Conservation (phyloP, 768 basidiomycete species). For the Termitomyces sp. region DNA sequence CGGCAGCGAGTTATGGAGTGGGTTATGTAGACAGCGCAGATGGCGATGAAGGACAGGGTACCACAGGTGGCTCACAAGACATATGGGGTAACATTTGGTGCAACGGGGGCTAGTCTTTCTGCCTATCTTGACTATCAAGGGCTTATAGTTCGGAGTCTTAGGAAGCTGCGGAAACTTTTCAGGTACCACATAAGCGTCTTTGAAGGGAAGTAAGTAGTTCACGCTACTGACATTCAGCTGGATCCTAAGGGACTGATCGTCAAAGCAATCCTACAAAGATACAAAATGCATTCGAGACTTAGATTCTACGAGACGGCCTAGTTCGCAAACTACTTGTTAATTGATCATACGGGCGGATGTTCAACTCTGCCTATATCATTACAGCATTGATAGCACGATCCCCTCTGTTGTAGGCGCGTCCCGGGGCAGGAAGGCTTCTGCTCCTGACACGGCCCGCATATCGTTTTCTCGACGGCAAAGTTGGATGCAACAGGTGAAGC, state of each 20-base stretch:
- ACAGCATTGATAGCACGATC: background rate
- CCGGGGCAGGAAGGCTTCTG: background rate
- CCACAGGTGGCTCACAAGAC: slow-evolving; percentile 54
- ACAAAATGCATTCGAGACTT: background rate
- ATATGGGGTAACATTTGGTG: slow-evolving; percentile 77
- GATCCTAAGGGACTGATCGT: background rate
- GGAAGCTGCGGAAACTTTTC: background rate
- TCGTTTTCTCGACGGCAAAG: background rate
- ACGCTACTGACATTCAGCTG: no score
- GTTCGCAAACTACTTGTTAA: no score
- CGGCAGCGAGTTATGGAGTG: slow-evolving; percentile 65
- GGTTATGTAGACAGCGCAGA: slow-evolving; percentile 61
- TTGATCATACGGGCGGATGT: no score
- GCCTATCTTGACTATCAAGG: background rate
- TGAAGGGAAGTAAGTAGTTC: background rate
- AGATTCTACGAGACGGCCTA: no score
- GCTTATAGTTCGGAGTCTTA: background rate
- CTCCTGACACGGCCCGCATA: background rate
- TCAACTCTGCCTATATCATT: no score
- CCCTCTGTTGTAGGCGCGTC: background rate
- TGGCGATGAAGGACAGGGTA: slow-evolving; percentile 42
- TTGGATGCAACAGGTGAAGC: background rate
- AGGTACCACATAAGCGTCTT: background rate
- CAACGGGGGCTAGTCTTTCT: slow-evolving; percentile 26
- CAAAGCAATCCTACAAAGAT: background rate